Base-by-base conservation (phyloP, 257 asterid species). In the Penstemon newberryi region DNA sequence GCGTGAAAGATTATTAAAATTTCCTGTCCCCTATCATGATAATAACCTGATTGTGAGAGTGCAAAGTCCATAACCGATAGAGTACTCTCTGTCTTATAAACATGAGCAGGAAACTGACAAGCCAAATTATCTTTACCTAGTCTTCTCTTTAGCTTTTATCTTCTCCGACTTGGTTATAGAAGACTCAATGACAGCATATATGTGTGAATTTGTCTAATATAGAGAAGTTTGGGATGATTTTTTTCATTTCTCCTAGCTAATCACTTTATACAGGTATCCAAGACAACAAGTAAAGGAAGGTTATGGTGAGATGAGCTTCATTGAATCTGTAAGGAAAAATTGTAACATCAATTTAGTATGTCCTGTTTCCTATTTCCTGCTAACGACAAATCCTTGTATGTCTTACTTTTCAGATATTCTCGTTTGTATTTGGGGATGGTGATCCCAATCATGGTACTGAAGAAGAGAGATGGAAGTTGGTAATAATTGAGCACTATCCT, bases 391-490 rank as follows among this genome's bases (percentile, higher is more conserved):
- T 40, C 49, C 56, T 33, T 63, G 67, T 12, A 58, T 8, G 70
- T 70, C 51, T 54, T 19, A 39, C 66, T 80, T 75, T 78, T 78
- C 86, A 94, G 99, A 89, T 94, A 61, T 94, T 93, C 67, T 94
- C 99, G 68, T 82, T 94, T 76, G 99, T 94, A 63, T 94, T 94
- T 70, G 99, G 99, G 52, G 99, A 94, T 76, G 99, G 99, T 75
- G 99, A 94, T 89, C 99, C 99, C 78, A 94, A 94, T 75, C 95
- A 94, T 84, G 99, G 93, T 75, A 91, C 91, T 81, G 99, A 91
- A 87, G 99, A 89, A 88, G 92, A 94, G 86, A 87, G 96, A 91
- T 94, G 99, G 99, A 91, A 94, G 97, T 91, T 94, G 99, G 99
- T 94, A 94, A 94, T 91, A 82, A 78, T 80, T 76, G 85, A 81